Conservation (phyloP, 2,329 filamentous ascomycete genomes). For the Amauroascus niger region DNA sequence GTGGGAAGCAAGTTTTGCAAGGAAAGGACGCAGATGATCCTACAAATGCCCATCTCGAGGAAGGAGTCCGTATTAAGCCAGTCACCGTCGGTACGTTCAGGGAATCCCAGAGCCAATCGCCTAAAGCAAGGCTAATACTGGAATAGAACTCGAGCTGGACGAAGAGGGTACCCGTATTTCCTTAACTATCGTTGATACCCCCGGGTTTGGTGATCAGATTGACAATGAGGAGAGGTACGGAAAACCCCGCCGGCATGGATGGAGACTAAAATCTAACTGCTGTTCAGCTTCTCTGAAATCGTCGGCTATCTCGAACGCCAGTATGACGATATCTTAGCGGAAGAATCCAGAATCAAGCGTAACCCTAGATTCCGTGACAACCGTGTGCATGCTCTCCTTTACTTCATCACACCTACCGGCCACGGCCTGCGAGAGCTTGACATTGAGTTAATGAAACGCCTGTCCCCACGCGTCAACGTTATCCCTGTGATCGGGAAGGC, state of each 20-base stretch:
- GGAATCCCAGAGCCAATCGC: neutral
- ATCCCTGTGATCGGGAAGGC: slow-evolving; percentile 98
- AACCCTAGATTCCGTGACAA: slow-evolving; percentile 99
- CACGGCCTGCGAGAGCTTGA: slow-evolving; percentile 97
- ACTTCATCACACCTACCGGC: slow-evolving; percentile 98
- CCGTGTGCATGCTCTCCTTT: slow-evolving; percentile 93
- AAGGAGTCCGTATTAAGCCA: slow-evolving; percentile 97
- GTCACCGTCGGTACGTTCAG: slow-evolving; percentile 79
- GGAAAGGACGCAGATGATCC: slow-evolving; percentile 93
- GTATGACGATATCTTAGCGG: slow-evolving; percentile 97
- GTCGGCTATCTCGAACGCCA: slow-evolving; percentile 97
- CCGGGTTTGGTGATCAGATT: slow-evolving; percentile 96
- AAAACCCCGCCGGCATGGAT: neutral
- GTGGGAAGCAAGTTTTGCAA: slow-evolving; percentile 80
- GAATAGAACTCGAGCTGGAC: slow-evolving; percentile 78
- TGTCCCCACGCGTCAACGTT: slow-evolving; percentile 95
- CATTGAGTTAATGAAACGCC: slow-evolving; percentile 98
- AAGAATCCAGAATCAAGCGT: slow-evolving; percentile 99
- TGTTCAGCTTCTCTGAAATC: slow-evolving; percentile 80
- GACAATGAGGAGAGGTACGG: slow-evolving; percentile 94
- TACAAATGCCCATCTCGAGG: slow-evolving; percentile 78
- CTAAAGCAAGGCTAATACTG: neutral
- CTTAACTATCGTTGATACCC: slow-evolving; percentile 95
- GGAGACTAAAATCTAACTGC: slow-evolving; percentile 1
- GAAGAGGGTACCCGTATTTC: slow-evolving; percentile 98